phyloP scores from a whole-genome alignment of 164 flowering plant genomes.

The Stephania cephalantha region DNA sequence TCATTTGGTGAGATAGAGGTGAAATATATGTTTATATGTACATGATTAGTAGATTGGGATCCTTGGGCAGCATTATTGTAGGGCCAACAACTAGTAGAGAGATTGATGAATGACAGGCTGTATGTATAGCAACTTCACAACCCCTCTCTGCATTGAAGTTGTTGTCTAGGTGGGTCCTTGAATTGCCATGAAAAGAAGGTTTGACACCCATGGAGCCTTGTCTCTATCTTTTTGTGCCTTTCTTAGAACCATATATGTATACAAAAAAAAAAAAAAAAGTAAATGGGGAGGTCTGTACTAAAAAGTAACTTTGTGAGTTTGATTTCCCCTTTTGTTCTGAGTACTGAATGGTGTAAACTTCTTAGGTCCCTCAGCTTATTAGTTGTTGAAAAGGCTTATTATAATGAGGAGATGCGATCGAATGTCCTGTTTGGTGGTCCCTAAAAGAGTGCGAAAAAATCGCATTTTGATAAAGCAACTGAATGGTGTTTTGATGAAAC shows the following conservation, averaged over 20 bases:
- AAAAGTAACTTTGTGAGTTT: not conserved
- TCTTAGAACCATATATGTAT: not conserved
- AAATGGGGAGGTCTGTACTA: not conserved
- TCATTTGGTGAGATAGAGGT: not conserved
- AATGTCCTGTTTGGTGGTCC: not conserved
- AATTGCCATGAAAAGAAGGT: not conserved
- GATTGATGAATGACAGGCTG: conserved; percentile 10
- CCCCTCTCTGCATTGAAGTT: not conserved
- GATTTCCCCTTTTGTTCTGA: not conserved
- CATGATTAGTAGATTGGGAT: not conserved
- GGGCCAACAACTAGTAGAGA: conserved; percentile 7
- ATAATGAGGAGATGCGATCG: not conserved
- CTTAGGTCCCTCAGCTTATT: not conserved
- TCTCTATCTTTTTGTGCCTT: conserved; percentile 5
- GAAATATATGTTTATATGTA: conserved; percentile 3
- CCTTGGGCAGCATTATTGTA: not conserved
- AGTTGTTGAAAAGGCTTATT: not conserved
- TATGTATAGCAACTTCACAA: conserved; percentile 11
- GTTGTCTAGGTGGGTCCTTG: conserved; percentile 13
- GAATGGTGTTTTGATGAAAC: not conserved
- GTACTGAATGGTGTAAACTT: not conserved
- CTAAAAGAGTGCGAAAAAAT: not conserved
- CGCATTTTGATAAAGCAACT: not conserved
- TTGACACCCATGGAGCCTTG: not conserved
- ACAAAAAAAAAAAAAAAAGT: not conserved